Evolutionary conservation across 192 early-diverging fungal species (phyloP).

Genomic region (Coemansia sp.): DNA sequence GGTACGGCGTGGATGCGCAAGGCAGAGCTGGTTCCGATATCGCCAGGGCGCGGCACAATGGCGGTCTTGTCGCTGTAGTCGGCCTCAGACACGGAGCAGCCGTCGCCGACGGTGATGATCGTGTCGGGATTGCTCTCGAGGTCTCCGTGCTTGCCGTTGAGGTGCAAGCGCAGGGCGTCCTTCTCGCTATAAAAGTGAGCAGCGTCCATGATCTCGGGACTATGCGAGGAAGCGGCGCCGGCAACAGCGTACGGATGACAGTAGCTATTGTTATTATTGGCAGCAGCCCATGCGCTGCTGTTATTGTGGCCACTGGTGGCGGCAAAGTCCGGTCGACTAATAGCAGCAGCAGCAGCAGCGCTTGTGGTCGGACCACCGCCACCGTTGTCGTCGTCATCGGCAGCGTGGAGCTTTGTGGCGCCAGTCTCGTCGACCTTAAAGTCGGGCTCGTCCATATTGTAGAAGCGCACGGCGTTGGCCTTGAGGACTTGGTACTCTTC

Average conservation of each 20-base stretch:
- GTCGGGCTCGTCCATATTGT: constrained; percentile 55
- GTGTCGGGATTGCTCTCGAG: constrained; percentile 55
- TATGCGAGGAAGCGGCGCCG: constrained; percentile 2
- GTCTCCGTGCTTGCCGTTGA: constrained; percentile 34
- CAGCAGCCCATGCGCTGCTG: constrained; percentile 18
- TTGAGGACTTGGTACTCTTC: constrained; percentile 61
- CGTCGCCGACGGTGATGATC: constrained; percentile 30
- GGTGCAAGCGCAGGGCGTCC: constrained; percentile 42
- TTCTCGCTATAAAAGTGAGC: constrained; percentile 20
- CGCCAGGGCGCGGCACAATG: constrained; percentile 10
- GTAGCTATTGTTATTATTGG: neutral
- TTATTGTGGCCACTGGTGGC: too few relatives aligned
- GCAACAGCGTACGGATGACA: neutral
- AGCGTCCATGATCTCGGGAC: neutral
- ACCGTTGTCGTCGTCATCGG: constrained; percentile 15
- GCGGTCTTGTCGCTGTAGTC: constrained; percentile 37
- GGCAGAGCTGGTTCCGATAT: neutral
- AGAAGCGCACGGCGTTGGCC: constrained; percentile 55
- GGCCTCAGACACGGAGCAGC: constrained; percentile 17
- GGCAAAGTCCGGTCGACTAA: constrained; percentile 27
- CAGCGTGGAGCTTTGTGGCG: neutral
- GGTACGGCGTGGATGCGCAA: constrained; percentile 5
- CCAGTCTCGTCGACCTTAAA: constrained; percentile 39
- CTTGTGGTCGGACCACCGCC: constrained; percentile 5
- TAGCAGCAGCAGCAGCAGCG: neutral